A percentile compares a stretch with the other conserved stretches of the same genome.
Evolutionary conservation across 371 early-diverging fungal species (phyloP).

Genomic region (Phascolomyces articulosus): DNA sequence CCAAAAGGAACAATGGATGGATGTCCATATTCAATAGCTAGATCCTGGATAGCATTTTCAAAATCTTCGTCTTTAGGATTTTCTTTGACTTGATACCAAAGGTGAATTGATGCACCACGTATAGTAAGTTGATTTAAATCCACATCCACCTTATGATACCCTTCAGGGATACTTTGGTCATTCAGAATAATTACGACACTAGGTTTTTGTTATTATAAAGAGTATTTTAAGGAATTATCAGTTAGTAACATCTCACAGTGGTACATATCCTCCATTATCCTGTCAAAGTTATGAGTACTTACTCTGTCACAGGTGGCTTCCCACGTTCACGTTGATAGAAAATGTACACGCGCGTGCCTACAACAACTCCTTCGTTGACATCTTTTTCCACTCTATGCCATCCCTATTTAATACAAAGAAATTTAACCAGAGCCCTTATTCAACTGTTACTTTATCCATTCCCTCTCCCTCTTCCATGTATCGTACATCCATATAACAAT

Average conservation of each 20-base stretch:
- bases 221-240: not conserved
- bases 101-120: constrained; percentile 40
- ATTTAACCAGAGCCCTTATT: not conserved
- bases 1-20: constrained; percentile 31
- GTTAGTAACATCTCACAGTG: too few relatives aligned
- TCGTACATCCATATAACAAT: constrained; percentile 52
- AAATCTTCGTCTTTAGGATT: constrained; percentile 22
- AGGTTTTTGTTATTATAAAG: not conserved
- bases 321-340: constrained; percentile 29
- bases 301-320: constrained; percentile 40
- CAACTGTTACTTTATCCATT: not conserved
- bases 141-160: constrained; percentile 36
- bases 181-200: constrained; percentile 36
- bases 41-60: constrained; percentile 23
- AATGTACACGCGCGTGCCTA: constrained; percentile 53
- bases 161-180: constrained; percentile 42
- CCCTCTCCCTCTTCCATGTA: not conserved
- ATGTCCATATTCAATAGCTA: constrained; percentile 40
- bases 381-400: constrained; percentile 38
- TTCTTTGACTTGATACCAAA: constrained; percentile 31
- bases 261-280: too few relatives aligned
- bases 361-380: constrained; percentile 38
- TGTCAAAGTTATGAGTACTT: constrained; percentile 3
- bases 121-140: constrained; percentile 35
- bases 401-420: constrained; percentile 19